These are phyloP conservation scores for Suillus spraguei DNA, from an alignment of 768 basidiomycete genomes.

Conservation along the genomic window DNA sequence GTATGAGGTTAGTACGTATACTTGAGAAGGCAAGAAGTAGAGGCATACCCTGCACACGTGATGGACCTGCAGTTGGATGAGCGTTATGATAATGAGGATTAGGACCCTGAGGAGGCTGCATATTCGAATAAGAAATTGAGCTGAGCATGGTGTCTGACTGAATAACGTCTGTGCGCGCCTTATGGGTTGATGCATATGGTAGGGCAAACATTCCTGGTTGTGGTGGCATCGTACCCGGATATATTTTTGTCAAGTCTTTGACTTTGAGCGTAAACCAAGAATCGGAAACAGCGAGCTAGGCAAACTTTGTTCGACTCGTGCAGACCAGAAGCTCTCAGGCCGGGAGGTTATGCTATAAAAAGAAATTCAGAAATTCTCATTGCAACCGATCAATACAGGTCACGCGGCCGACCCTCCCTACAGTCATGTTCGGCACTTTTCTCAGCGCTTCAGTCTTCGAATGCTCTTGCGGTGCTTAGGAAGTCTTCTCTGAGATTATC, in stretches of 20 bases:
- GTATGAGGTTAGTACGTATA: background rate
- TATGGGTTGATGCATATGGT: slow-evolving; percentile 53
- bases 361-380: slow-evolving; percentile 16
- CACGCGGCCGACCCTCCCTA: background rate
- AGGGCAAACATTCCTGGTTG: slow-evolving; percentile 71
- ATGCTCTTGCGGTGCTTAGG: too few species aligned
- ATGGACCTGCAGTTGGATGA: slow-evolving; percentile 45
- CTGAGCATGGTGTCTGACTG: slow-evolving; percentile 23
- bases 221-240: slow-evolving; percentile 53
- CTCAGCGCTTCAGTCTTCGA: too few species aligned
- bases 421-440: too few species aligned
- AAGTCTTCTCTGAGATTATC: too few species aligned
- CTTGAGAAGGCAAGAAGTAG: slow-evolving; percentile 27
- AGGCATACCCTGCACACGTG: slow-evolving; percentile 44
- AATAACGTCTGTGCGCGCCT: slow-evolving; percentile 40
- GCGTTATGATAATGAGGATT: slow-evolving; percentile 36
- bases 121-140: slow-evolving; percentile 19
- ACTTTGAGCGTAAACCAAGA: background rate
- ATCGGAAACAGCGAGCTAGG: background rate
- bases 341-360: slow-evolving; percentile 16
- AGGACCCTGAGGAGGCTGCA: slow-evolving; percentile 16
- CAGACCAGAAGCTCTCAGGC: background rate
- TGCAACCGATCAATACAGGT: slow-evolving; percentile 11
- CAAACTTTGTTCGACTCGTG: background rate
- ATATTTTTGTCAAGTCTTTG: background rate